Base-by-base conservation (phyloP, 2,329 filamentous ascomycete species). In the Sclerotinia nivalis region DNA sequence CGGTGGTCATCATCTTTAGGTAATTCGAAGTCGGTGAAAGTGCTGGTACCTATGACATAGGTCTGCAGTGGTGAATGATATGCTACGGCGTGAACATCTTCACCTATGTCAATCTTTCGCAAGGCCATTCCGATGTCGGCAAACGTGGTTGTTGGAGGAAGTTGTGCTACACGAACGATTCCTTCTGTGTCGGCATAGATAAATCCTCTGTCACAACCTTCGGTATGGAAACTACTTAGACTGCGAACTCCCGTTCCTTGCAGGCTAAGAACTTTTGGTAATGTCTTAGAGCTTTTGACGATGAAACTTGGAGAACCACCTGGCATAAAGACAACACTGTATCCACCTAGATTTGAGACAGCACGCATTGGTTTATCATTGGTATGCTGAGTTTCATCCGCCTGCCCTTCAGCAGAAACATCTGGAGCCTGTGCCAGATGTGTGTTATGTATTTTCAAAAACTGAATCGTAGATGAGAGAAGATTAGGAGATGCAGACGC, bases 1-100 rank as follows among this genome's bases (percentile, higher is more conserved):
- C 86, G 86, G 74, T 96, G 92, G 70, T 97, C 90, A 73, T 94
- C 94, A 74, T 97, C 93, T 67, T 92, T 92, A 1, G 93, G 93
- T 31, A 97, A 85, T 79, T 93, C 91, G 77, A 97, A 98, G 4
- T 89, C 87, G 62, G 90, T 88, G 37, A 80, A 77, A 10, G 83
- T 83, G 72, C 89, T 91, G 69, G 92, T 94, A 5, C 89, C 92
- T 22, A 95, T 82, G 2, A 93, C 88, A 77, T 97, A 97, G 0
- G 91, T 88, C 31, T 88, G 87, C 55, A 90, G 90, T 0, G 89
- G 87, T 2, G 89, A 83, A 77, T 97, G 94, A 77, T 94, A 97
- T 0, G 91, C 86, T 22, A 98, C 81, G 2, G 88, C 87, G 72
- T 90, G 86, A 15, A 94, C 84, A 71, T 96, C 91, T 67, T 90